A percentile compares a stretch with the other conserved stretches of the same genome.
phyloP scores from a whole-genome alignment of 352 stramenopile genomes.

The Phytophthora hybrid region DNA sequence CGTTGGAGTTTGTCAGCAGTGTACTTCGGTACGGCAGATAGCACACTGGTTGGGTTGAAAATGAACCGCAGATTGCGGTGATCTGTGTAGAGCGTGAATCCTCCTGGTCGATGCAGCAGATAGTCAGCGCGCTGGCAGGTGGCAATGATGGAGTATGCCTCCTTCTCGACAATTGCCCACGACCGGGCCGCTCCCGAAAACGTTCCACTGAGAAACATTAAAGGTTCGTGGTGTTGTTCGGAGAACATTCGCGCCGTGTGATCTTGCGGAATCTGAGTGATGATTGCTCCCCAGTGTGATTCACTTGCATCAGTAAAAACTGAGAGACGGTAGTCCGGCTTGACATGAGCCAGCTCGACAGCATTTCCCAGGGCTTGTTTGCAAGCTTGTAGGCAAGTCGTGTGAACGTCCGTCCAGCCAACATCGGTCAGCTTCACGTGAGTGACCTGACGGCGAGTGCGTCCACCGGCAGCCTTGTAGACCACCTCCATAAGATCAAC shows the following conservation, averaged over 20 bases:
- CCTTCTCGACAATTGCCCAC: conserved; percentile 17
- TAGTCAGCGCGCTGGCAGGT: conserved; percentile 14
- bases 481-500: conserved; percentile 6
- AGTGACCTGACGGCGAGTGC: not conserved
- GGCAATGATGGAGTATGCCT: conserved; percentile 15
- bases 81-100: not conserved
- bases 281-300: not conserved
- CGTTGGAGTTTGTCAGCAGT: conserved; percentile 4
- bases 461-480: conserved; percentile 4
- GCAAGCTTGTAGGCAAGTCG: not conserved
- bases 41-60: conserved; percentile 6
- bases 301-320: conserved; percentile 16
- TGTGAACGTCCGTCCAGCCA: not conserved
- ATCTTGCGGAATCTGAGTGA: not conserved
- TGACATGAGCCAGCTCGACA: not conserved
- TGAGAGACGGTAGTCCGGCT: not conserved
- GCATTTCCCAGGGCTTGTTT: not conserved
- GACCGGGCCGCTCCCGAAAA: not conserved
- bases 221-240: conserved; percentile 2
- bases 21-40: conserved; percentile 5
- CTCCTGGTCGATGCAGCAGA: conserved; percentile 6
- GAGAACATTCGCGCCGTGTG: not conserved
- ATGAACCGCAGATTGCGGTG: conserved; percentile 8
- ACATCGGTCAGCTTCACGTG: conserved; percentile 7
- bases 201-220: conserved; percentile 4